These are phyloP conservation scores for Gossypium turneri DNA, from an alignment of 345 rosid species.

Conservation along the genomic window DNA sequence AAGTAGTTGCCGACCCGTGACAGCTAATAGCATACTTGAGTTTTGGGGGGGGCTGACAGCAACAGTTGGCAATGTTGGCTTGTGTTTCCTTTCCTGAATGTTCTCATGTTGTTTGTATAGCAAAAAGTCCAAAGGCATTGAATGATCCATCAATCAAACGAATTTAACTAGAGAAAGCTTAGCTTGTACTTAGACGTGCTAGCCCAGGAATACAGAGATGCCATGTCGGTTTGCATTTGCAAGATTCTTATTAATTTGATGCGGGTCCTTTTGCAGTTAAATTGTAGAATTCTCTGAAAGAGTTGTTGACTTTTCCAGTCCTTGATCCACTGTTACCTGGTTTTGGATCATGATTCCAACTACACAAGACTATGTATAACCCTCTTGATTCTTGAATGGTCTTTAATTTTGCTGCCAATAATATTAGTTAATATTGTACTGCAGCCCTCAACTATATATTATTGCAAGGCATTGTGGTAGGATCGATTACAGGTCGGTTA, in stretches of 20 bases:
- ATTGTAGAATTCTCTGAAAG: too few species aligned
- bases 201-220: not conserved
- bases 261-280: not conserved
- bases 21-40: not conserved
- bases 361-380: too few species aligned
- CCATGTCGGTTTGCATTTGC: not conserved
- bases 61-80: not conserved
- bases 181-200: not conserved
- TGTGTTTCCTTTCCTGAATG: not conserved
- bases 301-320: too few species aligned
- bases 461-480: slow-evolving; percentile 29
- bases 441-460: not conserved
- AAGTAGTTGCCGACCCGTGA: not conserved
- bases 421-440: not conserved
- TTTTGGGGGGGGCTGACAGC: not conserved
- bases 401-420: not conserved
- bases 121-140: not conserved
- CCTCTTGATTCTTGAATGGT: not conserved
- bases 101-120: not conserved
- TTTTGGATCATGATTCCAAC: too few species aligned
- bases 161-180: not conserved
- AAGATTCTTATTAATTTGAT: not conserved
- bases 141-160: slow-evolving; percentile 1
- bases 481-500: slow-evolving; percentile 45
- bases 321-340: too few species aligned